A percentile compares a stretch with the other conserved stretches of the same genome.
Conservation (phyloP, 1,284 basidiomycete species). For the Afroboletus lepidellus region DNA sequence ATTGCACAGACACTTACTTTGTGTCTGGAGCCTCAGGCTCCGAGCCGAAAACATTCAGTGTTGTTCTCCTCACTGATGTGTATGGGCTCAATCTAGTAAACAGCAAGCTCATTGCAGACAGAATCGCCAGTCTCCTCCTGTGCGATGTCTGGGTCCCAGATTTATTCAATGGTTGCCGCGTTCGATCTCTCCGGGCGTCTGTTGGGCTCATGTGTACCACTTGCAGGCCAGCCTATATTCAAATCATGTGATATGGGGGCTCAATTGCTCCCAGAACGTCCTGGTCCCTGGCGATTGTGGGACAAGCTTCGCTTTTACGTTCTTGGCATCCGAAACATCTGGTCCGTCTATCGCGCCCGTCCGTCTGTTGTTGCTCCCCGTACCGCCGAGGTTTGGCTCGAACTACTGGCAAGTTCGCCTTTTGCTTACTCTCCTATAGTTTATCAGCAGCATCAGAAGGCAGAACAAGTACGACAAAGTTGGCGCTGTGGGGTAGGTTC, state of each 20-base stretch:
- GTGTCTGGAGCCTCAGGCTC: conserved; percentile 31
- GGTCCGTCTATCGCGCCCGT: conserved; percentile 38
- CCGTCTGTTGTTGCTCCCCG: conserved; percentile 41
- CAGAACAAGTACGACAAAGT: conserved; percentile 39
- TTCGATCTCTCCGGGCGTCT: background rate
- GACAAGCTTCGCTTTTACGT: conserved; percentile 35
- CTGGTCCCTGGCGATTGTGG: conserved; percentile 38
- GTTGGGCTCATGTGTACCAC: background rate
- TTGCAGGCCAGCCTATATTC: conserved; percentile 43
- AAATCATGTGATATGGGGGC: conserved; percentile 35
- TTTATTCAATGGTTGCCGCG: conserved; percentile 42
- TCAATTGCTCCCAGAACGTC: conserved; percentile 38
- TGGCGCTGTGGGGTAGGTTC: conserved; percentile 43
- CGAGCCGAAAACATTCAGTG: conserved; percentile 35
- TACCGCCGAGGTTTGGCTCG: conserved; percentile 29
- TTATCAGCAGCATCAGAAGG: conserved; percentile 31
- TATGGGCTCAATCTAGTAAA: conserved; percentile 59
- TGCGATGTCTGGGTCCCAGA: conserved; percentile 67
- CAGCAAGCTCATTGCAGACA: conserved; percentile 63
- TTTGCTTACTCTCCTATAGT: conserved; percentile 19
- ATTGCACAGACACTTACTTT: conserved; percentile 43
- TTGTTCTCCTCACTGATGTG: conserved; percentile 59
- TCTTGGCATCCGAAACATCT: conserved; percentile 32
- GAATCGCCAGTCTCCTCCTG: conserved; percentile 47
- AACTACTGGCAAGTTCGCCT: background rate